phyloP scores from a whole-genome alignment of 257 asterid species.

The Fraxinus quadrangulata region DNA sequence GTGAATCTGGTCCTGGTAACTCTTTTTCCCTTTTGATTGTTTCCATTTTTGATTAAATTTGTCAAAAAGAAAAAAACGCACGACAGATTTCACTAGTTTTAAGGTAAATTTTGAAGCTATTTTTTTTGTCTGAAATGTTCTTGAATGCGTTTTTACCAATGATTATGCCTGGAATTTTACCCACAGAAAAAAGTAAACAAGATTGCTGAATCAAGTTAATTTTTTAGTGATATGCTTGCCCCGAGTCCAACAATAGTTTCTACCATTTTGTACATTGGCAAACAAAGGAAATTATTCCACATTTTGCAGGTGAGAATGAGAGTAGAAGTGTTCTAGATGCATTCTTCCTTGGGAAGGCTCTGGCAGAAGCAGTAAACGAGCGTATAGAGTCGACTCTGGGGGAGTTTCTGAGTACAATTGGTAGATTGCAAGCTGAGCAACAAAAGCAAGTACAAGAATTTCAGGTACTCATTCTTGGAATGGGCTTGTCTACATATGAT shows the following conservation, averaged over 20 bases:
- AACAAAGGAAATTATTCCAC: neutral
- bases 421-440: conserved; percentile 89
- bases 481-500: neutral
- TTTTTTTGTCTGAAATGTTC: neutral
- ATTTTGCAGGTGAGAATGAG: conserved; percentile 66
- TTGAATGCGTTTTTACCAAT: neutral
- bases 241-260: neutral
- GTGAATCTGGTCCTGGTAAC: conserved; percentile 39
- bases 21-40: neutral
- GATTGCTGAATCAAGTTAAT: too few species aligned
- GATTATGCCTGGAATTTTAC: too few species aligned
- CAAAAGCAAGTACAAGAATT: conserved; percentile 80
- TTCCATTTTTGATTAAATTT: neutral
- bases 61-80: neutral
- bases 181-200: too few species aligned
- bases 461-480: conserved; percentile 47
- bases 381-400: conserved; percentile 78
- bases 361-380: conserved; percentile 79
- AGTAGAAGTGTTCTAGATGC: conserved; percentile 76
- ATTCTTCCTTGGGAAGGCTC: conserved; percentile 91
- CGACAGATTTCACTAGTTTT: neutral
- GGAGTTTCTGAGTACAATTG: conserved; percentile 72
- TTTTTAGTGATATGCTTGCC: neutral
- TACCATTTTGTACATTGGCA: neutral
- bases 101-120: neutral